A percentile compares a stretch with the other conserved stretches of the same genome.
phyloP scores from a whole-genome alignment of 129 eudicot species.

The Gnaphalium uliginosum region DNA sequence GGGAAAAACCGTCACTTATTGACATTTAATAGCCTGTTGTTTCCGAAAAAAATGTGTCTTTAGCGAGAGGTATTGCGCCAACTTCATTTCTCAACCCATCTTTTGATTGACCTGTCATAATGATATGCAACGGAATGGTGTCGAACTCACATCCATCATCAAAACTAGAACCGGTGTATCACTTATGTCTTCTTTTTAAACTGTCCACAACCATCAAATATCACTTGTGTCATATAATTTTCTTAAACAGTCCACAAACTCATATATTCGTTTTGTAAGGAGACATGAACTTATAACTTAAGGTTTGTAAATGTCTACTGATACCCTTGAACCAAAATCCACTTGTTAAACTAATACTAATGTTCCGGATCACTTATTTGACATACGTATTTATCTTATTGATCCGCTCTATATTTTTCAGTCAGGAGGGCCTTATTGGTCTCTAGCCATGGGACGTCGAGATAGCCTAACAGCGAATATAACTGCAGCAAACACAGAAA shows the following conservation, averaged over 20 bases:
- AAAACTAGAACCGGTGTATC: neutral
- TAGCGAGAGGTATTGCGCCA: neutral
- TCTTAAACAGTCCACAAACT: neutral
- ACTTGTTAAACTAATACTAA: neutral
- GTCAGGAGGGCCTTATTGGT: slow-evolving; percentile 71
- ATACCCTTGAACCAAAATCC: neutral
- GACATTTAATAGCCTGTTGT: no score
- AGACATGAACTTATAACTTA: neutral
- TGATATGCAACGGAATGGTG: neutral
- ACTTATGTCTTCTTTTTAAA: neutral
- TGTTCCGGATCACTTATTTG: neutral
- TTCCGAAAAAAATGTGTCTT: neutral
- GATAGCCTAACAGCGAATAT: slow-evolving; percentile 73
- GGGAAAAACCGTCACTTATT: neutral
- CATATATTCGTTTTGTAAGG: neutral
- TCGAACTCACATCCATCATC: neutral
- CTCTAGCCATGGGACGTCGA: slow-evolving; percentile 71
- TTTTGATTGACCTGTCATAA: neutral
- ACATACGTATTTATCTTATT: neutral
- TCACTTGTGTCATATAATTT: neutral
- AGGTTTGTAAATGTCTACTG: neutral
- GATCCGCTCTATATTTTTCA: slow-evolving; percentile 16
- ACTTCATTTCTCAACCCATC: neutral
- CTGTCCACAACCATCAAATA: no score
- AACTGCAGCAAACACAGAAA: slow-evolving; percentile 58